Percentiles rank a stretch among this genome's conserved stretches.
phyloP scores from a whole-genome alignment of 495 filamentous ascomycete genomes.

The Extremus antarcticus region DNA sequence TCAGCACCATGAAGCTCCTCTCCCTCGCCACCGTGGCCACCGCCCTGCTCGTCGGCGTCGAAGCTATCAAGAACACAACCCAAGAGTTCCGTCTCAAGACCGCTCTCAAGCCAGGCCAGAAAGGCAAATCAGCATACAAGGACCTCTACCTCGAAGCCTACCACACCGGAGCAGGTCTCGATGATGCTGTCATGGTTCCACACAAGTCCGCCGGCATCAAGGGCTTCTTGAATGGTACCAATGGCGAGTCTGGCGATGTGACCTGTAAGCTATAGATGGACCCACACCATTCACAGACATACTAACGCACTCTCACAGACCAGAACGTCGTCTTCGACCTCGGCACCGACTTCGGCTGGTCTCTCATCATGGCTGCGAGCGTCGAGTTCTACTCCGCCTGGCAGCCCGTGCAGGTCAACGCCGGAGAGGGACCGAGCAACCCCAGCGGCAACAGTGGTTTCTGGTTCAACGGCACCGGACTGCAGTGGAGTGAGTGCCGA shows the following conservation, averaged over 20 bases:
- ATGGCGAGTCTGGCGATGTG: neutral
- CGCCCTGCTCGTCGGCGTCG: neutral
- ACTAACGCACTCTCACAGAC: neutral
- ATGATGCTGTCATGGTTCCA: slow-evolving; percentile 26
- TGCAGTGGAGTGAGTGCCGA: slow-evolving; percentile 29
- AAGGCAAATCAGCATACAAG: neutral
- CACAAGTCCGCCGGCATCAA: slow-evolving; percentile 18
- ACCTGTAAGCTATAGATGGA: neutral
- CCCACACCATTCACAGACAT: neutral
- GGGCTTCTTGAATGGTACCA: slow-evolving; percentile 38
- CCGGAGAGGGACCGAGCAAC: slow-evolving; percentile 23
- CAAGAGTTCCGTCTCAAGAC: slow-evolving; percentile 12
- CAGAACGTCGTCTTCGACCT: slow-evolving; percentile 29
- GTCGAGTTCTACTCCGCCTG: slow-evolving; percentile 21
- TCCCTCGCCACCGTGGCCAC: neutral
- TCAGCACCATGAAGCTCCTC: neutral
- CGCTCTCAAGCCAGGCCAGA: neutral
- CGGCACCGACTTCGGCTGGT: slow-evolving; percentile 32
- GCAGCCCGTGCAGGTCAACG: slow-evolving; percentile 36
- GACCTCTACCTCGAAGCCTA: slow-evolving; percentile 15
- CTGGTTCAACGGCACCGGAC: slow-evolving; percentile 29
- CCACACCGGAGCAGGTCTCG: slow-evolving; percentile 15
- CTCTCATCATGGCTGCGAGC: slow-evolving; percentile 22
- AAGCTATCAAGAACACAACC: neutral
- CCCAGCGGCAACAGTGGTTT: slow-evolving; percentile 26